Conservation (phyloP, 352 stramenopile genomes). For the Phytophthora macrochlamydospora region DNA sequence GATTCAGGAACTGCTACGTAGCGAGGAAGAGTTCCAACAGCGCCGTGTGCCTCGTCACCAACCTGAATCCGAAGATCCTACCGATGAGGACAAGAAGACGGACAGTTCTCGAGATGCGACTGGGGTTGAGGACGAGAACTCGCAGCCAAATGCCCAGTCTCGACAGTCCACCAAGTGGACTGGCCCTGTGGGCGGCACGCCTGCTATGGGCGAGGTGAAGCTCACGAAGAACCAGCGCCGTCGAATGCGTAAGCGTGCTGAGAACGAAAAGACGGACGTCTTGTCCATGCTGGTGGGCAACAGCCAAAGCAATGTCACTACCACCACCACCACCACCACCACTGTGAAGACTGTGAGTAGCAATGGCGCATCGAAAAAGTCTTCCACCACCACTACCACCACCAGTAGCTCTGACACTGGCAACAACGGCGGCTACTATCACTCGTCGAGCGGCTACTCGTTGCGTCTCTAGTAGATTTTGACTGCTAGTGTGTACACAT, state of each 20-base stretch:
- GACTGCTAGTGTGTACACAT: not conserved
- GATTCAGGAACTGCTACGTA: conserved; percentile 60
- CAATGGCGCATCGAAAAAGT: conserved; percentile 14
- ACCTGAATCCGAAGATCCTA: conserved; percentile 44
- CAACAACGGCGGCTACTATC: conserved; percentile 57
- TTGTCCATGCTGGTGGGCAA: conserved; percentile 65
- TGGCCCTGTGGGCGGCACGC: conserved; percentile 44
- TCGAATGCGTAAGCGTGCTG: conserved; percentile 76
- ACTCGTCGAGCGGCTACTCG: conserved; percentile 70
- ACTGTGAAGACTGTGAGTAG: conserved; percentile 22
- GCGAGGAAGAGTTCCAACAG: conserved; percentile 56
- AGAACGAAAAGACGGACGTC: conserved; percentile 77
- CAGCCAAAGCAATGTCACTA: conserved; percentile 5
- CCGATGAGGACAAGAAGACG: conserved; percentile 21
- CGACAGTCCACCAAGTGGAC: conserved; percentile 13
- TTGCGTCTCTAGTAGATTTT: conserved; percentile 50
- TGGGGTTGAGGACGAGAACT: conserved; percentile 41
- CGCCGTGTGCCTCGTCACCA: conserved; percentile 34
- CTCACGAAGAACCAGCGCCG: conserved; percentile 85
- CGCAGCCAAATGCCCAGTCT: conserved; percentile 27
- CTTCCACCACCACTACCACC: conserved; percentile 12
- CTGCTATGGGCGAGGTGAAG: conserved; percentile 43
- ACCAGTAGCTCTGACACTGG: conserved; percentile 31
- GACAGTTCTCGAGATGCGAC: conserved; percentile 8
- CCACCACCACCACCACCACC: conserved; percentile 32